phyloP scores from a whole-genome alignment of 768 basidiomycete species.

The Amanita rubescens region DNA sequence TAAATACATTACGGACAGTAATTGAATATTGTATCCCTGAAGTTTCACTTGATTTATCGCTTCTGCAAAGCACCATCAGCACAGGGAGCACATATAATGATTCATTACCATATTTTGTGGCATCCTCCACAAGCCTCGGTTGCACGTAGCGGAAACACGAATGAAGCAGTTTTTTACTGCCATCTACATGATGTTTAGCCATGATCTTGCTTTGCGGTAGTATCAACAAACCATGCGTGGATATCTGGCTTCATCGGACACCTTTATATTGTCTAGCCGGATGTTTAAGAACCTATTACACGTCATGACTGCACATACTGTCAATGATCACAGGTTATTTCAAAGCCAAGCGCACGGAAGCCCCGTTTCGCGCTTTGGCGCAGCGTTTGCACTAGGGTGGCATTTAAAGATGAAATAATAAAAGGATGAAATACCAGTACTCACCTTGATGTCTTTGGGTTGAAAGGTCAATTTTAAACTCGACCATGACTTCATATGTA shows the following conservation, averaged over 20 bases:
- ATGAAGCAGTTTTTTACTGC: conserved; percentile 99
- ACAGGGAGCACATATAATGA: neutral
- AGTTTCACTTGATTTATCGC: conserved; percentile 39
- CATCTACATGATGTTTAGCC: conserved; percentile 50
- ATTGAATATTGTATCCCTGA: conserved; percentile 14
- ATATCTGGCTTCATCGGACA: conserved; percentile 86
- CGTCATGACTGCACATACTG: too few species aligned
- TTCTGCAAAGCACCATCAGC: conserved; percentile 30
- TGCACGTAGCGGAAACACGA: conserved; percentile 97
- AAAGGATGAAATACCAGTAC: too few species aligned
- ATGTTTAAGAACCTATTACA: conserved; percentile 83
- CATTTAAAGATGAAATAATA: too few species aligned
- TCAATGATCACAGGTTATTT: too few species aligned
- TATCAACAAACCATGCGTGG: conserved; percentile 79
- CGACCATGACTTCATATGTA: conserved; percentile 93
- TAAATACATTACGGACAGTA: too few species aligned
- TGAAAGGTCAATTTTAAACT: conserved; percentile 97
- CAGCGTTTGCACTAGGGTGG: too few species aligned
- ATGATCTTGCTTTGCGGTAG: too few species aligned
- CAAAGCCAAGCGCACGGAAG: too few species aligned
- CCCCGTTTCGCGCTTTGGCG: too few species aligned
- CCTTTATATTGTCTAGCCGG: conserved; percentile 87
- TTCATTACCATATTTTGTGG: conserved; percentile 79
- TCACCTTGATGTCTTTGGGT: too few species aligned
- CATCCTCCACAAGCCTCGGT: conserved; percentile 93